phyloP scores from a whole-genome alignment of 805 yeast species.

The Saccharomycopsis oosterbeekiorum region DNA sequence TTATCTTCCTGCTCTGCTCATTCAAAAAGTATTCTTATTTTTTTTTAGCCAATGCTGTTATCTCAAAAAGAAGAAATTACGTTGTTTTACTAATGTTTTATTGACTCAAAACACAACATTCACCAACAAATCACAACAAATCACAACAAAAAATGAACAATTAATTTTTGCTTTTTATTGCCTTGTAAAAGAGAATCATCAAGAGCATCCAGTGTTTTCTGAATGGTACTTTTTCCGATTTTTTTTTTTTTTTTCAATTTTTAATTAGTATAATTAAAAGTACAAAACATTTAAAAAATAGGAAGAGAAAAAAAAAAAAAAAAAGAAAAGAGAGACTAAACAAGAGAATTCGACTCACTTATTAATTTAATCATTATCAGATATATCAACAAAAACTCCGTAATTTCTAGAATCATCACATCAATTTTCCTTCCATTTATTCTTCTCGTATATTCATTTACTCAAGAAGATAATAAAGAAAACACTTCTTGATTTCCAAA shows the following conservation, averaged over 20 bases:
- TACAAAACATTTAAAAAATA: neutral
- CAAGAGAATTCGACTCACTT: constrained; percentile 35
- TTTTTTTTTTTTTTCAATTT: neutral
- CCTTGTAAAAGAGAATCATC: neutral
- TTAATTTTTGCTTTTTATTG: neutral
- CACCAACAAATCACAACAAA: neutral
- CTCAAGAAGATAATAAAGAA: neutral
- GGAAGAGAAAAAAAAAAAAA: neutral
- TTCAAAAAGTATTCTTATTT: neutral
- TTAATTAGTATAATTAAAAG: neutral
- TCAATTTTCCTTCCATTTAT: neutral
- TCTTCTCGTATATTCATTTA: neutral
- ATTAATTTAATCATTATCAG: constrained; percentile 42
- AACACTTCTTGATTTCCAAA: neutral
- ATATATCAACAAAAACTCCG: constrained; percentile 37
- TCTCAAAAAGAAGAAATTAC: neutral
- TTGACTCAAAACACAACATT: neutral
- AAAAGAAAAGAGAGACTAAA: constrained; percentile 38
- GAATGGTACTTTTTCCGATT: neutral
- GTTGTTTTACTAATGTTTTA: neutral
- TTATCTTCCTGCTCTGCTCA: too few relatives aligned
- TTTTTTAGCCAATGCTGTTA: neutral
- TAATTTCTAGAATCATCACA: neutral
- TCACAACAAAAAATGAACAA: neutral
- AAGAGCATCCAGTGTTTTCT: neutral